These are phyloP conservation scores for Cyberlindnera veronae DNA, from an alignment of 805 yeast genomes.

Conservation along the genomic window DNA sequence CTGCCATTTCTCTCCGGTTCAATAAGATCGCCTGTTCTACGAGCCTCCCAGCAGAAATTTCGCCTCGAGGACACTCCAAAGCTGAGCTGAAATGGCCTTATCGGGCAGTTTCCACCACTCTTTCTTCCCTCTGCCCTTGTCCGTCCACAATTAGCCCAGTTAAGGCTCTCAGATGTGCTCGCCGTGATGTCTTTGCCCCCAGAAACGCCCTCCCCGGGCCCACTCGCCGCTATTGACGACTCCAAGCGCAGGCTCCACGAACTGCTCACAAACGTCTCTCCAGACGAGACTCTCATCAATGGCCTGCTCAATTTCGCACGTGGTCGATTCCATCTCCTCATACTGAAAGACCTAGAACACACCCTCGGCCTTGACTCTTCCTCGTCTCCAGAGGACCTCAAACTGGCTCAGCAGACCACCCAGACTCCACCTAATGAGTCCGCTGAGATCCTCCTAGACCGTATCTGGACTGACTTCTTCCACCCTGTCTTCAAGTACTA, in stretches of 20 bases:
- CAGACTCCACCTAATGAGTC: constrained; percentile 4
- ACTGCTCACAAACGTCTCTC: constrained; percentile 10
- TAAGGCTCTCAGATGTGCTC: background rate
- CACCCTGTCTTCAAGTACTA: constrained; percentile 60
- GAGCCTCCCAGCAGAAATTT: too few species aligned
- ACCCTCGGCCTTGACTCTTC: constrained; percentile 4
- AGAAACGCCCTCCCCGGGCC: background rate
- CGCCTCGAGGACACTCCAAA: too few species aligned
- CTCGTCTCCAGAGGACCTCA: background rate
- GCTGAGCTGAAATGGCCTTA: too few species aligned
- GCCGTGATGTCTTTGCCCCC: background rate
- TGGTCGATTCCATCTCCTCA: constrained; percentile 42
- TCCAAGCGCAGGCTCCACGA: constrained; percentile 9
- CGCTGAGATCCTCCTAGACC: constrained; percentile 40
- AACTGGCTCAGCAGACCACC: constrained; percentile 10
- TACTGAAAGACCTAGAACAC: constrained; percentile 34
- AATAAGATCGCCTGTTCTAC: too few species aligned
- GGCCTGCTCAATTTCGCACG: constrained; percentile 50
- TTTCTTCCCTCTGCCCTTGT: too few species aligned
- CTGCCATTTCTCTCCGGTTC: too few species aligned
- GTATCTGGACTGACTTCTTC: constrained; percentile 58
- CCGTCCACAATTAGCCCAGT: too few species aligned
- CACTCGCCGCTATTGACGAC: constrained; percentile 9
- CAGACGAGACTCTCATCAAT: constrained; percentile 22
- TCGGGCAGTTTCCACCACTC: too few species aligned